Percentiles rank a stretch among this genome's conserved stretches.
phyloP scores from a whole-genome alignment of 2,329 filamentous ascomycete genomes.

The Teratosphaeria destructans region DNA sequence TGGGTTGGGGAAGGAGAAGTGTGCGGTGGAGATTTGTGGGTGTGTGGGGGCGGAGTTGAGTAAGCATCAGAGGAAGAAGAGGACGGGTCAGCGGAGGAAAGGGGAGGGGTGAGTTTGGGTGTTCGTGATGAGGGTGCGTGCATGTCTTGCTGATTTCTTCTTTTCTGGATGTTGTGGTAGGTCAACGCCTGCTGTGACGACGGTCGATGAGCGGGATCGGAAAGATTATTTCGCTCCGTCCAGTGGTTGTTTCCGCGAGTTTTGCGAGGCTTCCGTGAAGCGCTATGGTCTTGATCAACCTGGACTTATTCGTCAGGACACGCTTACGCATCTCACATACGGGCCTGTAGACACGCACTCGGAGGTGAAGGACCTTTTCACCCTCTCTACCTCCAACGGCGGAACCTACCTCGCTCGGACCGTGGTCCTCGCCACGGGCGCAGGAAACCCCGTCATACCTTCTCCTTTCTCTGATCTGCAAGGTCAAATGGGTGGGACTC shows the following conservation, averaged over 20 bases:
- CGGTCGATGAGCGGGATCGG: conserved; percentile 36
- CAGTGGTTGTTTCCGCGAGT: conserved; percentile 30
- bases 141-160: no score
- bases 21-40: conserved; percentile 55
- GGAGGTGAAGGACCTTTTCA: conserved; percentile 48
- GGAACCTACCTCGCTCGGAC: conserved; percentile 45
- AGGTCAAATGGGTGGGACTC: conserved; percentile 15
- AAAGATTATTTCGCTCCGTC: conserved; percentile 38
- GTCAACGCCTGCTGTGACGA: neutral
- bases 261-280: conserved; percentile 31
- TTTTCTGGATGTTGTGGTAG: neutral
- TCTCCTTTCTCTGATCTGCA: conserved; percentile 21
- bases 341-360: conserved; percentile 34
- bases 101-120: neutral
- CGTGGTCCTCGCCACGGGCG: conserved; percentile 61
- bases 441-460: conserved; percentile 46
- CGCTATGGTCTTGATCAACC: conserved; percentile 38
- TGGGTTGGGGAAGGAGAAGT: conserved; percentile 43
- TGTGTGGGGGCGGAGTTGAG: conserved; percentile 72
- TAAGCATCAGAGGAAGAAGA: conserved; percentile 65
- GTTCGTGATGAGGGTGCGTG: no score
- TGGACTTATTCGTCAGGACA: conserved; percentile 49
- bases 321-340: conserved; percentile 52
- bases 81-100: conserved; percentile 15
- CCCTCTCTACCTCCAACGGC: conserved; percentile 45